Conservation (phyloP, 495 filamentous ascomycete species). For the Xylaria castorea region DNA sequence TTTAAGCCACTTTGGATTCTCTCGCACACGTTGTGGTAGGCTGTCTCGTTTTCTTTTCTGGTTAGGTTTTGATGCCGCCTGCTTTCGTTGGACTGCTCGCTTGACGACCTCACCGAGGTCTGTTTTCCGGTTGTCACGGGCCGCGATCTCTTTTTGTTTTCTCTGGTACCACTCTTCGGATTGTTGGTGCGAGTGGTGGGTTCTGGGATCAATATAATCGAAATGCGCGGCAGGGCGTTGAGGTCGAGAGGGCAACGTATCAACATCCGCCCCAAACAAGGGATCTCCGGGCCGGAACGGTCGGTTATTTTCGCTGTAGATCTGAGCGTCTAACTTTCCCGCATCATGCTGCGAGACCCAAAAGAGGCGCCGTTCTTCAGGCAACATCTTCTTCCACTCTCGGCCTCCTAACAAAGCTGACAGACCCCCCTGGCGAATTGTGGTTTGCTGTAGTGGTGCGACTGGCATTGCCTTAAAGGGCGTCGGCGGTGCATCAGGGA, state of each 20-base stretch:
- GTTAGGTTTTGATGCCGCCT: constrained; percentile 18
- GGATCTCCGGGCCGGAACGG: constrained; percentile 36
- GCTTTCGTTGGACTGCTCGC: constrained; percentile 39
- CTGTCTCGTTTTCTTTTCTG: neutral
- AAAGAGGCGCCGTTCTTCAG: constrained; percentile 34
- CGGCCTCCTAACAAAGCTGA: constrained; percentile 23
- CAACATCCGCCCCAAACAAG: constrained; percentile 28
- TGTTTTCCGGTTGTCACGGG: constrained; percentile 49
- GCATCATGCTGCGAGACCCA: constrained; percentile 38
- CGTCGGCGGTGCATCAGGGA: neutral
- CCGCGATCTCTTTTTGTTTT: constrained; percentile 52
- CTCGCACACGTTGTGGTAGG: constrained; percentile 38
- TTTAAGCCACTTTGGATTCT: constrained; percentile 36
- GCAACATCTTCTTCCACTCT: constrained; percentile 27
- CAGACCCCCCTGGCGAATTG: neutral
- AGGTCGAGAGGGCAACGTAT: constrained; percentile 30
- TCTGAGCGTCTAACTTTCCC: constrained; percentile 35
- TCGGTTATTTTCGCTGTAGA: constrained; percentile 38
- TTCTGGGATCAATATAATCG: constrained; percentile 52
- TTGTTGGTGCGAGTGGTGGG: constrained; percentile 47
- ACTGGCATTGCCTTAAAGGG: neutral
- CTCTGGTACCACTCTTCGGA: constrained; percentile 46
- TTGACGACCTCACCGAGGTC: constrained; percentile 42
- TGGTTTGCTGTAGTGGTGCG: neutral
- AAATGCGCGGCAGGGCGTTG: constrained; percentile 36